These are phyloP conservation scores for Xanthoceras sorbifolium DNA, from an alignment of 345 rosid genomes.

Conservation along the genomic window DNA sequence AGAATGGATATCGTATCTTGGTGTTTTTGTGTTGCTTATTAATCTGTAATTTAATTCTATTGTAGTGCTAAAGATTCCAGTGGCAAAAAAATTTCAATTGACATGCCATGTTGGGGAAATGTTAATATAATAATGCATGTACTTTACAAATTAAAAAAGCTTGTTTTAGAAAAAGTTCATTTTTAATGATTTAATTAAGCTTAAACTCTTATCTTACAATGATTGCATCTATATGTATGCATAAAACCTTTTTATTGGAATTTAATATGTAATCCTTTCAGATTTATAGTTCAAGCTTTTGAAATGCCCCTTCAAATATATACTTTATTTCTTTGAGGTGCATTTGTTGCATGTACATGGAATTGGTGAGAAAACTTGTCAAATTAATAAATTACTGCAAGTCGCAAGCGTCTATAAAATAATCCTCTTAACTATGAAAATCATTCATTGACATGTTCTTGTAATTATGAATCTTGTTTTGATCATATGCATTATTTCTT, in stretches of 20 bases:
- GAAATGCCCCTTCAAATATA: background rate
- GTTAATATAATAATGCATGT: background rate
- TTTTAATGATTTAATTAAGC: background rate
- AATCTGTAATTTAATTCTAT: background rate
- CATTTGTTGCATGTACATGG: background rate
- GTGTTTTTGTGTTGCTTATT: background rate
- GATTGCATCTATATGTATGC: background rate
- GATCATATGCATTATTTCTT: conserved; percentile 14
- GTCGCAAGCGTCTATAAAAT: conserved; percentile 2
- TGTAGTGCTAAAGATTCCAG: background rate
- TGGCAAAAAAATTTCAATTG: background rate
- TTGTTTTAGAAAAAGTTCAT: too few relatives aligned
- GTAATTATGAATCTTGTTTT: conserved; percentile 4
- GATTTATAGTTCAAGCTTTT: background rate
- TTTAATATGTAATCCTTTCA: conserved; percentile 2
- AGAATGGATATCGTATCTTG: background rate
- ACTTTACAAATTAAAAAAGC: background rate
- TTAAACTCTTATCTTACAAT: background rate
- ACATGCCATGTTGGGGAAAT: background rate
- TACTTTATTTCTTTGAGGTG: background rate
- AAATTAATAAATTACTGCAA: background rate
- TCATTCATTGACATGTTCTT: background rate
- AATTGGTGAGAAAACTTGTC: background rate
- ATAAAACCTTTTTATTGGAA: background rate
- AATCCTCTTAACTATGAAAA: conserved; percentile 3